A percentile compares a stretch with the other conserved stretches of the same genome.
These are phyloP conservation scores for Paecilomyces sp. DNA, from an alignment of 2,329 filamentous ascomycete species.

Conservation along the genomic window DNA sequence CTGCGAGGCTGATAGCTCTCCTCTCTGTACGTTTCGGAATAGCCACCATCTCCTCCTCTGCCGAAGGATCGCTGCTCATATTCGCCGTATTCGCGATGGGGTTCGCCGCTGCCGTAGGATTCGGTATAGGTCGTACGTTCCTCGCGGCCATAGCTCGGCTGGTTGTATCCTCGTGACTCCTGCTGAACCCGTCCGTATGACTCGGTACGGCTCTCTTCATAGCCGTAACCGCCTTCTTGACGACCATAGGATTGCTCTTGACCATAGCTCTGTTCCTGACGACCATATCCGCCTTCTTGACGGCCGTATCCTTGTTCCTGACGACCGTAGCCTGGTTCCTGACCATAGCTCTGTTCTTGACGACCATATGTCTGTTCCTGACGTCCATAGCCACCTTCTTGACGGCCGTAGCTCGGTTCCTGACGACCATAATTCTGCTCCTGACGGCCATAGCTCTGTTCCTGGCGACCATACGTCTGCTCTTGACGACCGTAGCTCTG, in stretches of 20 bases:
- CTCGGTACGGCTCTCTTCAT: neutral
- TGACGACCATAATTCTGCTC: neutral
- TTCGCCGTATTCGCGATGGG: neutral
- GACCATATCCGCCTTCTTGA: no score
- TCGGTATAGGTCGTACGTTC: neutral
- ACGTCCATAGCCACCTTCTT: no score
- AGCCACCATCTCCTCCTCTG: slow-evolving; percentile 2
- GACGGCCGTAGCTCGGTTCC: no score
- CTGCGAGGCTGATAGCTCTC: neutral
- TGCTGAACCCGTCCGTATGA: slow-evolving; percentile 9
- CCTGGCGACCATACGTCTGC: no score
- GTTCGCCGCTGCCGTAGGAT: neutral
- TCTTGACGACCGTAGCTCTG: neutral
- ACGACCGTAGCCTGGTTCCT: no score
- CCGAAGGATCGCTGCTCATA: neutral
- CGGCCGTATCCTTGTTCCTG: neutral
- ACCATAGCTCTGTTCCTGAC: no score
- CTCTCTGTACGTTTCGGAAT: slow-evolving; percentile 2
- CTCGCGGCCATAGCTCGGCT: slow-evolving; percentile 1
- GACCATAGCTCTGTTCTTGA: no score
- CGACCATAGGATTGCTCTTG: no score
- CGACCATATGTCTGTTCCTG: no score
- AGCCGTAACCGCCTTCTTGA: no score
- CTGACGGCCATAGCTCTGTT: no score
- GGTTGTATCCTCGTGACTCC: neutral